Percentiles rank a stretch among this genome's conserved stretches.
phyloP scores from a whole-genome alignment of 257 asterid species.

The Marsdenia floribunda region DNA sequence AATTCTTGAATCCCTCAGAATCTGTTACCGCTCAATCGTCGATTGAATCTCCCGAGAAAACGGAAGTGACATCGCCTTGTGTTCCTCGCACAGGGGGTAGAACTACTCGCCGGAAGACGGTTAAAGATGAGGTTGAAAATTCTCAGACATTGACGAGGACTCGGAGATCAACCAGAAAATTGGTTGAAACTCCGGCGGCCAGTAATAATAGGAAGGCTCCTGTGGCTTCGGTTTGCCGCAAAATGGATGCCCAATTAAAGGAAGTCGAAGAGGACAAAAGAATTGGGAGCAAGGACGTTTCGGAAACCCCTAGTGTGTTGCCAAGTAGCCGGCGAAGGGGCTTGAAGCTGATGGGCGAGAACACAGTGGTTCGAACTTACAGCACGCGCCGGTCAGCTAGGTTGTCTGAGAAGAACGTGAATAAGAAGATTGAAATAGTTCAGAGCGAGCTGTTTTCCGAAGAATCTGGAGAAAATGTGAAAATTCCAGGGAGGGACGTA shows the following conservation, averaged over 20 bases:
- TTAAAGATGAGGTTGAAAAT: constrained; percentile 30
- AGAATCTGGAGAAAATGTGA: constrained; percentile 22
- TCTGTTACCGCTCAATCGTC: constrained; percentile 45
- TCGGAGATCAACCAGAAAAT: constrained; percentile 41
- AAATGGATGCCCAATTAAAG: constrained; percentile 47
- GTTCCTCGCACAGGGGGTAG: constrained; percentile 50
- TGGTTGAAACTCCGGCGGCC: constrained; percentile 20
- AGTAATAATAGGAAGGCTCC: constrained; percentile 38
- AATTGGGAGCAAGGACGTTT: constrained; percentile 20
- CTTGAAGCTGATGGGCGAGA: constrained; percentile 25
- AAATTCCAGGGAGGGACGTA: constrained; percentile 11
- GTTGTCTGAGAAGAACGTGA: constrained; percentile 42
- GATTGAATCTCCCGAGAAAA: constrained; percentile 43
- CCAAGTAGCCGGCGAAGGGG: constrained; percentile 42
- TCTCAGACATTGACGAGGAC: constrained; percentile 34
- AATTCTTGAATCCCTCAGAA: constrained; percentile 30
- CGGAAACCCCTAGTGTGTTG: constrained; percentile 40
- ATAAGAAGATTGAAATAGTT: constrained; percentile 13
- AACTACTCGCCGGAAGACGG: constrained; percentile 39
- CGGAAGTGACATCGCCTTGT: constrained; percentile 41
- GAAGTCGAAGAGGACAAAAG: constrained; percentile 30
- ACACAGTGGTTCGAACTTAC: constrained; percentile 23
- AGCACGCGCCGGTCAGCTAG: constrained; percentile 63
- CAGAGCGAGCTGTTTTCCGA: constrained; percentile 27
- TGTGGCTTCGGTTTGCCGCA: constrained; percentile 32